phyloP scores from a whole-genome alignment of 2,329 filamentous ascomycete genomes.

The Chrysoporthe cubensis region DNA sequence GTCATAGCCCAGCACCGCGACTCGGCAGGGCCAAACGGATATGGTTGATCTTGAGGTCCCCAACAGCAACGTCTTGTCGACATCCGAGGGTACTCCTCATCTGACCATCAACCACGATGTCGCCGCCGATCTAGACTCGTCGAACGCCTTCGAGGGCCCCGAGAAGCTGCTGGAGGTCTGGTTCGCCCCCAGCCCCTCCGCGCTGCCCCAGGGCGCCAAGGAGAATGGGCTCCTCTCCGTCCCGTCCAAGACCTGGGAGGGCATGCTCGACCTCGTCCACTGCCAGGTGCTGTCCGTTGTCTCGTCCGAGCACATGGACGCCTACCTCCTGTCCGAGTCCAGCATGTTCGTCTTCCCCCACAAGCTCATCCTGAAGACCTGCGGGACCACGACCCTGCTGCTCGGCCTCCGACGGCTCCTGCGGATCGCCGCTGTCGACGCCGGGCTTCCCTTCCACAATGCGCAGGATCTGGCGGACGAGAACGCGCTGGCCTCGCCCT shows the following conservation, averaged over 20 bases:
- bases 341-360: slow-evolving; percentile 99
- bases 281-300: slow-evolving; percentile 97
- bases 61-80: slow-evolving; percentile 80
- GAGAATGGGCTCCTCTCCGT: slow-evolving; percentile 86
- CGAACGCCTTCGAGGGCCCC: slow-evolving; percentile 95
- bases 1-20: slow-evolving; percentile 32
- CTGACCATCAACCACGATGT: slow-evolving; percentile 97
- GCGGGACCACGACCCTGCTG: slow-evolving; percentile 92
- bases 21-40: slow-evolving; percentile 50
- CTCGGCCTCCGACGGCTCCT: slow-evolving; percentile 88
- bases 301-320: slow-evolving; percentile 90
- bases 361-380: slow-evolving; percentile 98
- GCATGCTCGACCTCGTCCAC: slow-evolving; percentile 96
- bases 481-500: slow-evolving; percentile 79
- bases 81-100: slow-evolving; percentile 81
- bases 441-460: slow-evolving; percentile 85
- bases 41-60: slow-evolving; percentile 87
- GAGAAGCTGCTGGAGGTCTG: slow-evolving; percentile 99
- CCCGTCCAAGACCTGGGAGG: slow-evolving; percentile 83
- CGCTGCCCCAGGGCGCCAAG: slow-evolving; percentile 71
- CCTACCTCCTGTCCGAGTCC: slow-evolving; percentile 95
- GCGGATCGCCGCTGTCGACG: slow-evolving; percentile 84
- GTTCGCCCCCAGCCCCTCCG: slow-evolving; percentile 81
- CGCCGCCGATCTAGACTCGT: slow-evolving; percentile 88
- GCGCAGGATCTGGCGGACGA: slow-evolving; percentile 68